Base-by-base conservation (phyloP, 345 rosid species). In the Gynandropsis gynandra region DNA sequence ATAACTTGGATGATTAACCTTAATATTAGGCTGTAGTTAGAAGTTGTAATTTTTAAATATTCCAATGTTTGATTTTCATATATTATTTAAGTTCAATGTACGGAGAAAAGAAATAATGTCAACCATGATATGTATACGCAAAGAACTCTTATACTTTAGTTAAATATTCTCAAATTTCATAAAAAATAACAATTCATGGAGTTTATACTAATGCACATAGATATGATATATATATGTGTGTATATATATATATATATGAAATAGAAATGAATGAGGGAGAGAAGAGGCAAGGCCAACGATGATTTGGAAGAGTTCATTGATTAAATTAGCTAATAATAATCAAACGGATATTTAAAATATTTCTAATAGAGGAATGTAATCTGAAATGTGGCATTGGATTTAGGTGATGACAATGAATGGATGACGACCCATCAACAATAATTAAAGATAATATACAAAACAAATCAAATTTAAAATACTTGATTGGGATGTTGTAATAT, bases 341-440 rank as follows among this genome's bases (percentile, higher is more conserved):
- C 40, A 65, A 29, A 8, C 33, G 47, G 42, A 59, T 42, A 53
- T 46, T 43, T 38, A 44, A 61, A 61, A 56, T 16, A 51, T 61
- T 56, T 61, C 53, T 59, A 54, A 57, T 50, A 74, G 69, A 53
- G 78, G 88, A 73, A 87, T 72, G 63, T 87, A 79, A 84, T 84
- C 75, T 80, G 46, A 58, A 76, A 74, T 76, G 77, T 68, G 80
- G 95, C 90, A 78, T 79, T 66, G 71, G 77, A 76, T 82, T 70
- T 87, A 84, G 95, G 98, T 87, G 85, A 80, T 82, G 96, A 82
- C 77, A 82, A 63, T 82, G 81, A 80, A 64, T 57, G 72, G 98
- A 87, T 76, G 96, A 69, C 79, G 95, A 92, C 95, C 85, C 63
- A 74, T 80, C 95, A 92, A 92, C 96, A 71, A 85, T n/a, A 65